Conservation (phyloP, 2,329 filamentous ascomycete genomes). For the Cladosporium oxysporum region DNA sequence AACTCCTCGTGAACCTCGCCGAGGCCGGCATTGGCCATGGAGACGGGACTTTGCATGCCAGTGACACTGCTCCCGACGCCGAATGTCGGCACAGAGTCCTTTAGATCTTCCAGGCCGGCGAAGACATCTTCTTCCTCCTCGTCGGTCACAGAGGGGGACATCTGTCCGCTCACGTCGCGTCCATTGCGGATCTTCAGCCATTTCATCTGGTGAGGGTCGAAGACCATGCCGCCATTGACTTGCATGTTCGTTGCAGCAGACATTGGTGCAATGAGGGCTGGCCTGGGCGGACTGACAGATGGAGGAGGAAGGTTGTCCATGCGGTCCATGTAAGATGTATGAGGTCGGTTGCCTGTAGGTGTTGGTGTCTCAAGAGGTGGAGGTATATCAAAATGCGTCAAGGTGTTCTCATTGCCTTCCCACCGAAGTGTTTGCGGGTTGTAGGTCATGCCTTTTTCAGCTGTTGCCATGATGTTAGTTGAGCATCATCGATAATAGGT, state of each 20-base stretch:
- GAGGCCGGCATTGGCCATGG: constrained; percentile 68
- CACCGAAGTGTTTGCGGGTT: constrained; percentile 84
- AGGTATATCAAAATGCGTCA: constrained; percentile 71
- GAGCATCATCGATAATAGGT: neutral
- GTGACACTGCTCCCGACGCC: constrained; percentile 26
- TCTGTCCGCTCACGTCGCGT: constrained; percentile 38
- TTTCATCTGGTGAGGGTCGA: constrained; percentile 95
- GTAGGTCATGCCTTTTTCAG: constrained; percentile 93
- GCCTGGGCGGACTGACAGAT: constrained; percentile 51
- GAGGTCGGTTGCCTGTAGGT: constrained; percentile 37
- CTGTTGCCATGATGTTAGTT: constrained; percentile 46
- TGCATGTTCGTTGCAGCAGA: constrained; percentile 69
- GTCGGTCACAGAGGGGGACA: constrained; percentile 59
- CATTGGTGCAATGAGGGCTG: constrained; percentile 89
- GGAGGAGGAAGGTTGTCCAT: constrained; percentile 28
- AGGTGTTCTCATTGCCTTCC: constrained; percentile 93
- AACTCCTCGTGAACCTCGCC: constrained; percentile 84
- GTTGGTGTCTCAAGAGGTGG: constrained; percentile 39
- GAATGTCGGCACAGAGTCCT: constrained; percentile 57
- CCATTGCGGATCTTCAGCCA: constrained; percentile 71
- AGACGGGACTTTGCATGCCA: constrained; percentile 33
- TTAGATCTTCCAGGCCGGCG: constrained; percentile 89
- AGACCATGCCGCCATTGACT: constrained; percentile 97
- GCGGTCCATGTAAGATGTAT: constrained; percentile 39
- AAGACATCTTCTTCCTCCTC: constrained; percentile 93